Evolutionary conservation across 192 early-diverging fungal genomes (phyloP).

Genomic region (Gorgonomyces haynaldii): DNA sequence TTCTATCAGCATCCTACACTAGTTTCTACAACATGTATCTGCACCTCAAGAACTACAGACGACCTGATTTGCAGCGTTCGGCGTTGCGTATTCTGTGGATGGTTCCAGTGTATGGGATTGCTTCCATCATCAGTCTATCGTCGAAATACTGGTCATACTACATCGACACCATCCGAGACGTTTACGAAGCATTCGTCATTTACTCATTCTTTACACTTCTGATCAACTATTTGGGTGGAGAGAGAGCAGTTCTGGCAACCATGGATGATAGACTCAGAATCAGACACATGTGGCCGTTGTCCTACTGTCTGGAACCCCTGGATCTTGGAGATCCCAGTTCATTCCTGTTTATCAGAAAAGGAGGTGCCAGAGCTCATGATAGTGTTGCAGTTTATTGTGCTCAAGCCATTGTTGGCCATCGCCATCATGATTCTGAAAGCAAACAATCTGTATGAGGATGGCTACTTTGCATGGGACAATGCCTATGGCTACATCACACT

Average conservation of each 20-base stretch:
- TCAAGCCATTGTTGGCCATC: constrained; percentile 71
- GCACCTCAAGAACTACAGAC: constrained; percentile 37
- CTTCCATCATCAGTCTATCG: constrained; percentile 63
- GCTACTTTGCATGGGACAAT: constrained; percentile 51
- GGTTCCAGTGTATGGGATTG: constrained; percentile 81
- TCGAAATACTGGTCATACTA: constrained; percentile 68
- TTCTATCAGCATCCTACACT: constrained; percentile 3
- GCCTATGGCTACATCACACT: constrained; percentile 74
- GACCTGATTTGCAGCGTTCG: constrained; percentile 52
- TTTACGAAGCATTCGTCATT: constrained; percentile 91
- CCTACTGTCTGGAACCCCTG: constrained; percentile 57
- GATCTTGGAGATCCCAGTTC: constrained; percentile 79
- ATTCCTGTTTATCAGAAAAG: constrained; percentile 68
- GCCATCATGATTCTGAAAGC: constrained; percentile 72
- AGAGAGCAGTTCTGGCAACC: constrained; percentile 67
- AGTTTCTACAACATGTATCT: constrained; percentile 22
- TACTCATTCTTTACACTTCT: constrained; percentile 87
- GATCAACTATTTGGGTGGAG: constrained; percentile 80
- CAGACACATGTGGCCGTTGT: constrained; percentile 71
- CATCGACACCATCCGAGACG: constrained; percentile 80
- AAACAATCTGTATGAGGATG: constrained; percentile 66
- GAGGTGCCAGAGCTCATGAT: too few relatives aligned
- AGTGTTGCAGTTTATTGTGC: constrained; percentile 89
- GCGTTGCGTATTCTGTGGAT: constrained; percentile 44
- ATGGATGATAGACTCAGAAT: constrained; percentile 67